Evolutionary conservation across 1,284 basidiomycete genomes (phyloP).

Genomic region (Ustilago crameri): DNA sequence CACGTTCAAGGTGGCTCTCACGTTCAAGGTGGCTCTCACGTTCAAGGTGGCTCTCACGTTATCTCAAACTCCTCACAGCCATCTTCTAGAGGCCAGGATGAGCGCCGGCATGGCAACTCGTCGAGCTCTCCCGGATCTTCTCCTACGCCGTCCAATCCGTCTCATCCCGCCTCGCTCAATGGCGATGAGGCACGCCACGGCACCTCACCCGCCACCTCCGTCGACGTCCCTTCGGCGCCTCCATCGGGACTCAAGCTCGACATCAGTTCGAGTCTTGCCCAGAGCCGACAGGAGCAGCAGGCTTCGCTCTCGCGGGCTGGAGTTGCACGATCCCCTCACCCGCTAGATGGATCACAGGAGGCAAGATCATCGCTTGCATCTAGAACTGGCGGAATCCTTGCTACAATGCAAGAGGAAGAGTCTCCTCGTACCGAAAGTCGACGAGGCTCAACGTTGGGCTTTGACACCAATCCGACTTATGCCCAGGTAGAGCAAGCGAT

Average conservation of each 20-base stretch:
- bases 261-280: slow-evolving; percentile 11
- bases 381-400: slow-evolving; percentile 29
- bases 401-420: slow-evolving; percentile 49
- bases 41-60: slow-evolving; percentile 3
- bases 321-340: slow-evolving; percentile 39
- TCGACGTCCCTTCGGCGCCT: slow-evolving; percentile 22
- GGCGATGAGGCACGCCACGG: slow-evolving; percentile 38
- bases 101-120: slow-evolving; percentile 1
- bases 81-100: not conserved
- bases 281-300: slow-evolving; percentile 32
- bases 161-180: slow-evolving; percentile 36
- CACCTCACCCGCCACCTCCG: slow-evolving; percentile 38
- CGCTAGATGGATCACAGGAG: slow-evolving; percentile 29
- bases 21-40: too few species aligned
- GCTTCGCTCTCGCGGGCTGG: slow-evolving; percentile 32
- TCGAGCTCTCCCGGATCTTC: slow-evolving; percentile 30
- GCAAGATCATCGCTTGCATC: slow-evolving; percentile 22
- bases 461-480: slow-evolving; percentile 12
- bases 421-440: slow-evolving; percentile 10
- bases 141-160: slow-evolving; percentile 27
- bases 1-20: too few species aligned
- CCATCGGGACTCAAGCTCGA: slow-evolving; percentile 33
- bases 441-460: slow-evolving; percentile 30
- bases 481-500: slow-evolving; percentile 30
- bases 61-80: slow-evolving; percentile 7